These are phyloP conservation scores for Thelonectria rubi DNA, from an alignment of 2,329 filamentous ascomycete species.

Conservation along the genomic window DNA sequence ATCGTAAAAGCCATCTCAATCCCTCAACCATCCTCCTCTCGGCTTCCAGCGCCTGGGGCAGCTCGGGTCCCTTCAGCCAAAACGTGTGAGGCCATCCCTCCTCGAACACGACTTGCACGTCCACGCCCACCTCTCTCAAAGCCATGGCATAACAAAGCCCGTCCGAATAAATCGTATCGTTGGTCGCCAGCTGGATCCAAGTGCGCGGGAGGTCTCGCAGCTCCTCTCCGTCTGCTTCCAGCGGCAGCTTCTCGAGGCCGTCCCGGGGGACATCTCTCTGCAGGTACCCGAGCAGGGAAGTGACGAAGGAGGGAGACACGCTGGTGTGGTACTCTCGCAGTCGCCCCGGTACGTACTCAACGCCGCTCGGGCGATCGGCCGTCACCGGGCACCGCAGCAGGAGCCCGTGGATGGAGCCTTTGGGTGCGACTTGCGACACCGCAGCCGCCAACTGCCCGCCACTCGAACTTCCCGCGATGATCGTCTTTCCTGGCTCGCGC, in stretches of 20 bases:
- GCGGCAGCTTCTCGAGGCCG: constrained; percentile 52
- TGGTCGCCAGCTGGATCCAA: constrained; percentile 61
- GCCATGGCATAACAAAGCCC: constrained; percentile 59
- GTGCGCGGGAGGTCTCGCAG: constrained; percentile 51
- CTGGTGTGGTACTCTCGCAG: constrained; percentile 53
- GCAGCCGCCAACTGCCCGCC: constrained; percentile 59
- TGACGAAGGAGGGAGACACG: constrained; percentile 50
- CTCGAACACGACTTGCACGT: constrained; percentile 54
- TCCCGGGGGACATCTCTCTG: constrained; percentile 49
- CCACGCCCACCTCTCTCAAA: constrained; percentile 50
- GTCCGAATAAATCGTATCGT: constrained; percentile 62
- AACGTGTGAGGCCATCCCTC: constrained; percentile 62
- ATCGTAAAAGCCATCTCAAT: constrained; percentile 50
- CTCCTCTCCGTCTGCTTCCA: constrained; percentile 47
- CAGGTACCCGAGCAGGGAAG: constrained; percentile 47
- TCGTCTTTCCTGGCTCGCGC: constrained; percentile 30
- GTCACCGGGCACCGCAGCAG: constrained; percentile 60
- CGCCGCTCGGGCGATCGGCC: constrained; percentile 52
- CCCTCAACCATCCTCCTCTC: constrained; percentile 55
- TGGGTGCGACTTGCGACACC: constrained; percentile 48
- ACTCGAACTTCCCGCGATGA: constrained; percentile 57
- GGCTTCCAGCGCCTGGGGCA: constrained; percentile 52
- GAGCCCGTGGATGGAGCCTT: constrained; percentile 49
- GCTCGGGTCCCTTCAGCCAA: constrained; percentile 57
- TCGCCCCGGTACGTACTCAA: constrained; percentile 48